phyloP scores from a whole-genome alignment of 495 filamentous ascomycete species.

The Apodospora peruviana region DNA sequence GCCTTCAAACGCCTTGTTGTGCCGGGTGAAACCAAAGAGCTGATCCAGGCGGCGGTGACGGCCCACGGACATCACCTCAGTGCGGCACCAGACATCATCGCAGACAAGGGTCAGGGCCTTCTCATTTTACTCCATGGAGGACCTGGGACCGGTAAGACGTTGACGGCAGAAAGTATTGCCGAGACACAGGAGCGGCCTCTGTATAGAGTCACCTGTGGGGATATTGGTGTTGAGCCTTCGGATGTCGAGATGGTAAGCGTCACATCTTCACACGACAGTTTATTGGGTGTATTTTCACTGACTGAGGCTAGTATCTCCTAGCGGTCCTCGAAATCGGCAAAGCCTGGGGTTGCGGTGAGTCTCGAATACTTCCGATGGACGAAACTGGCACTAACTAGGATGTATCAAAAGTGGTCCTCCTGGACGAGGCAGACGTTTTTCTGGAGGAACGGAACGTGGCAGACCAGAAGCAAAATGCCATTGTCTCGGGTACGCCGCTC shows the following conservation, averaged over 20 bases:
- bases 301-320: slow-evolving; percentile 23
- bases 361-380: too few relatives aligned
- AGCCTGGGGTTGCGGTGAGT: slow-evolving; percentile 32
- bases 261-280: too few relatives aligned
- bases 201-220: slow-evolving; percentile 2
- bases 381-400: too few relatives aligned
- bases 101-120: slow-evolving; percentile 3
- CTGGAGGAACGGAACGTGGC: slow-evolving; percentile 19
- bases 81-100: slow-evolving; percentile 2
- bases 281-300: background rate
- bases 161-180: slow-evolving; percentile 7
- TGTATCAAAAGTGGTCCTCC: slow-evolving; percentile 43
- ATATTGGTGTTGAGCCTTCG: slow-evolving; percentile 7
- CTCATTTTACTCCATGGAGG: slow-evolving; percentile 7
- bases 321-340: slow-evolving; percentile 29
- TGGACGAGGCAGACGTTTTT: slow-evolving; percentile 19
- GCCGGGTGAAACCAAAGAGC: background rate
- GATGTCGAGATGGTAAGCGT: slow-evolving; percentile 28
- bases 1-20: background rate
- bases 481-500: background rate
- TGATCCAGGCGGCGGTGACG: slow-evolving; percentile 1
- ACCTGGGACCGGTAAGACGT: slow-evolving; percentile 5
- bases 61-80: background rate
- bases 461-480: background rate
- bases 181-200: background rate